Conservation (phyloP, 352 stramenopile species). For the Phytophthora brassicae region DNA sequence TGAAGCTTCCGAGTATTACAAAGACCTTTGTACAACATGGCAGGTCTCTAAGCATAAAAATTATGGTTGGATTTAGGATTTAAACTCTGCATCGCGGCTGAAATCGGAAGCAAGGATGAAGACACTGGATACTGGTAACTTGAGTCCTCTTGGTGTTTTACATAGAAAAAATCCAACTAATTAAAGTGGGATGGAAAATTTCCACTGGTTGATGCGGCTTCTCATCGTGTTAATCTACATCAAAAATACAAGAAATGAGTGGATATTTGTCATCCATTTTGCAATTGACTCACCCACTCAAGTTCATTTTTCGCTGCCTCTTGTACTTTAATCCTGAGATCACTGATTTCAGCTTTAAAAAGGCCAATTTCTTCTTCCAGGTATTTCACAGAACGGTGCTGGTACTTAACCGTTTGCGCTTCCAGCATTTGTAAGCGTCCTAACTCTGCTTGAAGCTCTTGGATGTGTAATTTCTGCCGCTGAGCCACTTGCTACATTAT, state of each 20-base stretch:
- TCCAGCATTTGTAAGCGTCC: not conserved
- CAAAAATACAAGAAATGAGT: too few relatives aligned
- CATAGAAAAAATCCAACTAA: not conserved
- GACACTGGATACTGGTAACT: not conserved
- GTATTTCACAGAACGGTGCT: not conserved
- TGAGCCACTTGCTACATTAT: not conserved
- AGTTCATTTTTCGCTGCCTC: not conserved
- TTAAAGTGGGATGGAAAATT: too few relatives aligned
- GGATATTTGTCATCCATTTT: too few relatives aligned
- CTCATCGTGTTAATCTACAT: too few relatives aligned
- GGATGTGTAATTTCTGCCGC: not conserved
- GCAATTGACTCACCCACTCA: not conserved
- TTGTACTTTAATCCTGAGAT: not conserved
- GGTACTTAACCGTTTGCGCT: not conserved
- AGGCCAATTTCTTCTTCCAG: not conserved
- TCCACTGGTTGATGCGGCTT: too few relatives aligned
- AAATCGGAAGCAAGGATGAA: not conserved
- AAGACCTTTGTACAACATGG: not conserved
- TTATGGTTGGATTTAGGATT: not conserved
- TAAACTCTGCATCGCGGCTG: not conserved
- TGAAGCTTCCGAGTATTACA: not conserved
- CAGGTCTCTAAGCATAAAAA: not conserved
- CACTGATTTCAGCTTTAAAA: not conserved
- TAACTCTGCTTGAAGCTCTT: not conserved
- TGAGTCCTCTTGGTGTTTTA: not conserved